Evolutionary conservation across 2,329 filamentous ascomycete genomes (phyloP), one percentile per base, ranked within the genome.

Genomic region (Pseudocercospora cruenta): DNA sequence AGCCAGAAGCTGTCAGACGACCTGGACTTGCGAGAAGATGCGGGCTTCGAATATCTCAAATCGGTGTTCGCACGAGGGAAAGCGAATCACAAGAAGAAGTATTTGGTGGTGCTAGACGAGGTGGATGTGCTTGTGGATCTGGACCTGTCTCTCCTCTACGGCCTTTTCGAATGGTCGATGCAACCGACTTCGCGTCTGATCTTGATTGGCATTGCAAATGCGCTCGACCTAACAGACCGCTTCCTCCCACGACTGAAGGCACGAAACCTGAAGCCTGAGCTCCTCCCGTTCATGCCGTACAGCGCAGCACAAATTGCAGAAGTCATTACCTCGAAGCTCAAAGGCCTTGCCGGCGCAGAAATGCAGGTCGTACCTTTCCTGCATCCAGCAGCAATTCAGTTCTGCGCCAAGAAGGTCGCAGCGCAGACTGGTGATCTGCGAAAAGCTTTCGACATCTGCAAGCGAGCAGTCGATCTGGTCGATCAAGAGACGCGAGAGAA

Each of bases 161-260:
- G 89, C 68, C 84, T 99, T n/a, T 97, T 99, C 72, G 94, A 97
- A 77, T 98, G 94, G 94, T 96, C 95, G 1, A 83, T 99, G 74
- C 88, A 92, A 68, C 89, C 89, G 69, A 87, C 87, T 1, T 97
- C 95, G 0, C 88, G 87, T 21, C 88, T 99, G 4, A 83, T 95
- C 39, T 83, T 99, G 19, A 87, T 99, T 58, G 95, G 95, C 57
- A 97, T 99, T 75, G 95, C 95, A 72, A 99, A 99, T 75, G 95
- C 95, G 3, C 84, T 99, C 62, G 95, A 99, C 77, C 83, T 99
- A 64, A 99, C 95, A 0, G 95, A 98, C 77, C 91, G 95, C 9
- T 97, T 97, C 73, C 85, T 99, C 21, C 95, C 95, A 58, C 91
- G 94, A 60, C 87, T 99, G 68, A 98, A 98, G 82, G 89, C 93